These are phyloP conservation scores for Hypoxylon lienhwacheense DNA, from an alignment of 495 filamentous ascomycete species.

Conservation along the genomic window DNA sequence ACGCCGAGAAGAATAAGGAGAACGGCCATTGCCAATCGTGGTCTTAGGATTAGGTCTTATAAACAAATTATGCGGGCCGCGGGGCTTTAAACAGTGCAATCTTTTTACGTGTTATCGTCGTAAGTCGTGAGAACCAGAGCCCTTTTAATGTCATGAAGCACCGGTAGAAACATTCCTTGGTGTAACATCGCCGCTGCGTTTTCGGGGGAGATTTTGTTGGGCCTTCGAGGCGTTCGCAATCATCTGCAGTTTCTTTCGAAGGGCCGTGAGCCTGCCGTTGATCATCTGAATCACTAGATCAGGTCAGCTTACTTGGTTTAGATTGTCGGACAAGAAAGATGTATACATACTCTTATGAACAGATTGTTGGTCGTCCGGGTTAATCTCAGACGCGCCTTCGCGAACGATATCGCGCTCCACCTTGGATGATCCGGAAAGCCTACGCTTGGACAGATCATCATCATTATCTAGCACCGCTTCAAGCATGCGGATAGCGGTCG, in stretches of 20 bases:
- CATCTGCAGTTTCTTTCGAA: constrained; percentile 50
- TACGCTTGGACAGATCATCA: constrained; percentile 59
- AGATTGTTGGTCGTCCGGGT: constrained; percentile 70
- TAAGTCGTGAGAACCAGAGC: constrained; percentile 34
- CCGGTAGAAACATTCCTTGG: constrained; percentile 45
- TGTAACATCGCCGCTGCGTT: constrained; percentile 51
- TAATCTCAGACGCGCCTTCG: constrained; percentile 60
- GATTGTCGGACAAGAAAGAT: not conserved
- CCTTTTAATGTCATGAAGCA: constrained; percentile 36
- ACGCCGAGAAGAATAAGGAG: constrained; percentile 8
- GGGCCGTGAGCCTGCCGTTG: constrained; percentile 40
- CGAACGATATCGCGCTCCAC: constrained; percentile 47
- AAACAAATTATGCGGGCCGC: constrained; percentile 37
- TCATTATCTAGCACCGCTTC: constrained; percentile 91
- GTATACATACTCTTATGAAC: constrained; percentile 64
- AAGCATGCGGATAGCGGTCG: constrained; percentile 88
- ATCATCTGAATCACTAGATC: constrained; percentile 52
- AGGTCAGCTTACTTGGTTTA: constrained; percentile 16
- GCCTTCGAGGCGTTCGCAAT: constrained; percentile 49
- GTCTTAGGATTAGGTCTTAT: constrained; percentile 10
- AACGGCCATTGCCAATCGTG: constrained; percentile 9
- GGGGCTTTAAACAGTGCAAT: constrained; percentile 40
- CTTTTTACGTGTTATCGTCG: constrained; percentile 42
- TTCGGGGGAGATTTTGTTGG: constrained; percentile 37
- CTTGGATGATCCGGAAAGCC: constrained; percentile 42